Evolutionary conservation across 2,329 filamentous ascomycete genomes (phyloP).

Genomic region (Fusarium mexicanum): DNA sequence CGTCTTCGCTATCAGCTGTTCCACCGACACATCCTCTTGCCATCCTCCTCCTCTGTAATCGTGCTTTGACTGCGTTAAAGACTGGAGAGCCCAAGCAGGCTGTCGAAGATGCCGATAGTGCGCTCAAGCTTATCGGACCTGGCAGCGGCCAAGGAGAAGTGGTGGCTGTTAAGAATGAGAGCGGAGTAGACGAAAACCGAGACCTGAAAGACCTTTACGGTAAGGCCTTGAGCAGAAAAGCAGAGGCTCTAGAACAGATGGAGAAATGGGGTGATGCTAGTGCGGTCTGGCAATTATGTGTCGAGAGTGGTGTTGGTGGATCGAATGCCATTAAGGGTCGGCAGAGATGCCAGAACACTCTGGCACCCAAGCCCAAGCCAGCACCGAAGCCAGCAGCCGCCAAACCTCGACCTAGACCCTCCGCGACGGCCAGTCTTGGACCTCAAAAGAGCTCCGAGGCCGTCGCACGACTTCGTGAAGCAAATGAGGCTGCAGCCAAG

Average conservation of each 20-base stretch:
- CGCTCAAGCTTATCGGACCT: constrained; percentile 81
- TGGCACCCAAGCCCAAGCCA: constrained; percentile 72
- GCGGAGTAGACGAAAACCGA: constrained; percentile 70
- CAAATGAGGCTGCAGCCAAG: constrained; percentile 84
- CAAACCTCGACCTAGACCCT: constrained; percentile 58
- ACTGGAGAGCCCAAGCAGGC: constrained; percentile 91
- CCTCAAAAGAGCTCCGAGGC: constrained; percentile 73
- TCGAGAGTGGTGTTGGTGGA: constrained; percentile 88
- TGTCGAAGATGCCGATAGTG: constrained; percentile 83
- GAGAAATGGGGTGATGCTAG: constrained; percentile 92
- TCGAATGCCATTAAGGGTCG: constrained; percentile 84
- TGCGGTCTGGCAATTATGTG: constrained; percentile 80
- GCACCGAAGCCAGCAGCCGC: constrained; percentile 57
- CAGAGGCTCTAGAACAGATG: constrained; percentile 93
- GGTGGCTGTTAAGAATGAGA: constrained; percentile 72
- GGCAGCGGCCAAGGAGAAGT: constrained; percentile 81
- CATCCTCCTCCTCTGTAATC: constrained; percentile 92
- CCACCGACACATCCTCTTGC: constrained; percentile 83
- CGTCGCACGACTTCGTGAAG: constrained; percentile 81
- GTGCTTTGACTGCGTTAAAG: constrained; percentile 88
- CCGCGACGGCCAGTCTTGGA: constrained; percentile 51
- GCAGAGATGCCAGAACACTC: constrained; percentile 87
- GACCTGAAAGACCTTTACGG: constrained; percentile 94
- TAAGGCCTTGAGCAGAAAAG: constrained; percentile 93
- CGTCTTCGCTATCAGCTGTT: constrained; percentile 76